Base-by-base conservation (phyloP, 148 eudicot genomes). In the Silene latifolia region DNA sequence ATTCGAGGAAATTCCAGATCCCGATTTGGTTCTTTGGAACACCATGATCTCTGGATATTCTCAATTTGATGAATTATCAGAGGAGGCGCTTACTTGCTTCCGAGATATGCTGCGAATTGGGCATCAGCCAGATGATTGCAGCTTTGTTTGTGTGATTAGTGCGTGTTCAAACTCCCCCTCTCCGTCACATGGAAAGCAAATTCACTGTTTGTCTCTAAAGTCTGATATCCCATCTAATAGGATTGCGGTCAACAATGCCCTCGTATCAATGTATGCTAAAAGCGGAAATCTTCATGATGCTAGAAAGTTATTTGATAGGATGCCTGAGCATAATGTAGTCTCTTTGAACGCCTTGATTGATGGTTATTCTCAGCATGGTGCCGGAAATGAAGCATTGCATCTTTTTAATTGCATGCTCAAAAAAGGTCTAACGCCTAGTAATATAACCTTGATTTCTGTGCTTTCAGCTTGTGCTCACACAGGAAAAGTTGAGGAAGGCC, bases 11-110 rank as follows among this genome's bases (percentile, higher is more conserved):
- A 85, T 88, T 74, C 76, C 77, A 1, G 81, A 85, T 17, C 97
- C 91, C 2, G 97, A 91, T 73, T 81, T 86, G 78, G 86, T 91
- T 66, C 76, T 91, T 13, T 91, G 97, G 93, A 91, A 91, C 72
- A 91, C 97, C 1, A 89, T 91, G 90, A 87, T 91, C 69, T 89
- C 89, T 39, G 91, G 90, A 46, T 88, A 83, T 78, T 89, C 93
- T 6, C 87, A 80, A 51, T 75, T 82, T 53, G 86, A 83, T 58
- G 93, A 89, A 44, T 83, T 83, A 9, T 84, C 86, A 0, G 91
- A 86, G 77, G 88, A 82, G 19, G 93, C 90, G 23, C 69, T 91
- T 7, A 44, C 69, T 60, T 91, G 91, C 75, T 89, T 91, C 60
- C 82, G 27, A 70, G 72, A 80, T 66, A 81, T 91, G 91, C 85